phyloP scores from a whole-genome alignment of 2,329 filamentous ascomycete species.

The Paecilomyces formosus region DNA sequence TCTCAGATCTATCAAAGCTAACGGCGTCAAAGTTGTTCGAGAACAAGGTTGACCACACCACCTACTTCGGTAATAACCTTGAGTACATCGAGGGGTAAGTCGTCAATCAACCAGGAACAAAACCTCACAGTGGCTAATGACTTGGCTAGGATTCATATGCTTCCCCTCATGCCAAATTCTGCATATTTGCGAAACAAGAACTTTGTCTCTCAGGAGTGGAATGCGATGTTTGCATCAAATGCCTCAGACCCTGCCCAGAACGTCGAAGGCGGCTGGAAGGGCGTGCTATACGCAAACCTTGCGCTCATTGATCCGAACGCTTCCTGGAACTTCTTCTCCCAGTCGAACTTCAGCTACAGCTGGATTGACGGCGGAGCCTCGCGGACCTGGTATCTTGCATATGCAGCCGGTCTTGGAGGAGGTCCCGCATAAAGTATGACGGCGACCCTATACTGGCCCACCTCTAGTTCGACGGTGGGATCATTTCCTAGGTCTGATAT shows the following conservation, averaged over 20 bases:
- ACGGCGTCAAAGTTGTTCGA: conserved; percentile 60
- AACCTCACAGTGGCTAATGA: conserved; percentile 12
- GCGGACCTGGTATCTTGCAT: conserved; percentile 77
- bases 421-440: neutral
- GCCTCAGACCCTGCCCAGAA: conserved; percentile 49
- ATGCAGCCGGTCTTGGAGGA: conserved; percentile 55
- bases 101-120: neutral
- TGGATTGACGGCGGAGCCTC: conserved; percentile 72
- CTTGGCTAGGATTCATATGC: conserved; percentile 68
- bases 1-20: conserved; percentile 41
- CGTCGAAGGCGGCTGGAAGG: conserved; percentile 73
- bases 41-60: conserved; percentile 90
- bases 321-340: conserved; percentile 69
- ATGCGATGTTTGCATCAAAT: conserved; percentile 63
- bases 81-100: conserved; percentile 60
- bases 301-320: conserved; percentile 65
- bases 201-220: conserved; percentile 81
- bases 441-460: neutral
- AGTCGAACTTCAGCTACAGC: conserved; percentile 54
- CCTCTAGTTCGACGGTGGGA: neutral
- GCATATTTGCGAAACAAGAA: conserved; percentile 56
- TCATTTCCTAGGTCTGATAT: neutral
- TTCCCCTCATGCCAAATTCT: conserved; percentile 64
- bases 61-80: conserved; percentile 70
- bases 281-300: conserved; percentile 74